These are phyloP conservation scores for Exsudoporus floridanus DNA, from an alignment of 1,284 basidiomycete genomes.

Conservation along the genomic window DNA sequence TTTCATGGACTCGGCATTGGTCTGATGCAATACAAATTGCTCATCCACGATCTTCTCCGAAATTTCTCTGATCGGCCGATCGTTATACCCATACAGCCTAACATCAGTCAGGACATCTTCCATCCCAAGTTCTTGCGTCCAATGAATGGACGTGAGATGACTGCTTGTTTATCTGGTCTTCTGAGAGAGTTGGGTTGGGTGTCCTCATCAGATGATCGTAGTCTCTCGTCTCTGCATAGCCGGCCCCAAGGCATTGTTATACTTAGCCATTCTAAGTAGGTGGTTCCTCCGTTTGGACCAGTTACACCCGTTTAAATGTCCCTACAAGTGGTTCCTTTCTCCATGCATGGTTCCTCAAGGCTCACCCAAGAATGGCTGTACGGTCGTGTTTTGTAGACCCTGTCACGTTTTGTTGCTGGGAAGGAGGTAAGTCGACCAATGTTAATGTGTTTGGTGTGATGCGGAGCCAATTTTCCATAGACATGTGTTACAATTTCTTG, in stretches of 20 bases:
- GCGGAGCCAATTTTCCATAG: conserved; percentile 37
- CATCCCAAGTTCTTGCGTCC: conserved; percentile 72
- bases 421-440: conserved; percentile 60
- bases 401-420: conserved; percentile 87
- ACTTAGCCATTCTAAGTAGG: conserved; percentile 86
- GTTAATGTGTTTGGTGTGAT: neutral
- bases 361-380: conserved; percentile 62
- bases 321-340: conserved; percentile 62
- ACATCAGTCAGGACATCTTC: conserved; percentile 83
- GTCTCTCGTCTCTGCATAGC: conserved; percentile 1
- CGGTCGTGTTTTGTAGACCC: conserved; percentile 89
- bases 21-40: conserved; percentile 60
- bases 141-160: conserved; percentile 60
- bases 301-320: conserved; percentile 11
- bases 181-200: conserved; percentile 69
- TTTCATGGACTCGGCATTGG: conserved; percentile 88
- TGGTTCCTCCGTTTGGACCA: conserved; percentile 8
- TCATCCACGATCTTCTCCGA: conserved; percentile 51
- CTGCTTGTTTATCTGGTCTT: conserved; percentile 57
- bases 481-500: conserved; percentile 87
- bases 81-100: conserved; percentile 78
- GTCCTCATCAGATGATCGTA: conserved; percentile 21
- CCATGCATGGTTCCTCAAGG: conserved; percentile 86
- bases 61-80: conserved; percentile 70
- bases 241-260: conserved; percentile 60